Percentiles rank a stretch among this genome's conserved stretches.
Conservation (phyloP, 1,284 basidiomycete species). For the Boletellus deceptivus region DNA sequence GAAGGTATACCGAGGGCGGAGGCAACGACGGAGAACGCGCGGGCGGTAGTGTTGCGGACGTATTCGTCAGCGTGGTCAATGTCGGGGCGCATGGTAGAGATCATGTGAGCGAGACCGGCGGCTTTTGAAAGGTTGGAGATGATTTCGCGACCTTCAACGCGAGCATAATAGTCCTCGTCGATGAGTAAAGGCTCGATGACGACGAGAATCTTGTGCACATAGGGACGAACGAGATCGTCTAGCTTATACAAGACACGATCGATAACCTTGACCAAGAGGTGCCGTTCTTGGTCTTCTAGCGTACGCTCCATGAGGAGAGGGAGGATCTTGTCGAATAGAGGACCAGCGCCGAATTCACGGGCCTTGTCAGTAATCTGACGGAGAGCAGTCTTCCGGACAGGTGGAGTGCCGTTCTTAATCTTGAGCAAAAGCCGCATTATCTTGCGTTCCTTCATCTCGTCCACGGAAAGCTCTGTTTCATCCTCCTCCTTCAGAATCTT, state of each 20-base stretch:
- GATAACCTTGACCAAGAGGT: constrained; percentile 98
- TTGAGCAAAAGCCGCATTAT: constrained; percentile 99
- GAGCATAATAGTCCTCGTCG: constrained; percentile 99
- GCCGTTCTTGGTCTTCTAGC: constrained; percentile 97
- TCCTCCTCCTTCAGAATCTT: constrained; percentile 96
- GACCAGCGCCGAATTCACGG: constrained; percentile 96
- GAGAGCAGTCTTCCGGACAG: constrained; percentile 95
- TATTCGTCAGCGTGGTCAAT: constrained; percentile 99
- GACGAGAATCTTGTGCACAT: constrained; percentile 99
- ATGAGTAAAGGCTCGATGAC: constrained; percentile 99
- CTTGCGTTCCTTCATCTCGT: constrained; percentile 99
- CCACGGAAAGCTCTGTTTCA: constrained; percentile 92
- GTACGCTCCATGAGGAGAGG: constrained; percentile 99
- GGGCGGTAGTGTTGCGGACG: constrained; percentile 97
- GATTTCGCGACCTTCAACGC: constrained; percentile 98
- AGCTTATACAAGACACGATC: constrained; percentile 99
- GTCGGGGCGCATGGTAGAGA: constrained; percentile 99
- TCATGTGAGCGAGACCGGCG: constrained; percentile 99
- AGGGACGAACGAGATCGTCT: constrained; percentile 97
- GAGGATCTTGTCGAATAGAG: constrained; percentile 99
- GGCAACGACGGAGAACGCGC: constrained; percentile 98
- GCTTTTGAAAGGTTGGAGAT: constrained; percentile 99
- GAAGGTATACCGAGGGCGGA: constrained; percentile 98
- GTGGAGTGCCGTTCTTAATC: constrained; percentile 99
- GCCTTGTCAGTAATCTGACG: constrained; percentile 99